Base-by-base conservation (phyloP, 148 eudicot species). In the Rheum nobile region DNA sequence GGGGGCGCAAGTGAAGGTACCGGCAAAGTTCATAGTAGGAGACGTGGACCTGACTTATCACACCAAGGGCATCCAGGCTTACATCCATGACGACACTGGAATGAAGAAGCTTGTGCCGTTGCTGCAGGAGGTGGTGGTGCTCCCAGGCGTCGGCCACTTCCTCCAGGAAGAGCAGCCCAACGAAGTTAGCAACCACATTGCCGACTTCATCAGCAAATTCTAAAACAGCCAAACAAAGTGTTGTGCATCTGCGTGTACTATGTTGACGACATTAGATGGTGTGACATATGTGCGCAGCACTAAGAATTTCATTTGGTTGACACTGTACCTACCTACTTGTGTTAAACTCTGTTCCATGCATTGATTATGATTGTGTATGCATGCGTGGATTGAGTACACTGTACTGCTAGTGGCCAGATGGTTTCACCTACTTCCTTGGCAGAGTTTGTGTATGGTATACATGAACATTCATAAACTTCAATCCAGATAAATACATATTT, bases 111-210 rank as follows among this genome's bases (percentile, higher is more conserved):
- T 11, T 0, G 67, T 61, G n/a, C 67, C 67, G 16, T 26, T 61
- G 19, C 67, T 61, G 67, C 0, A 28, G 26, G 67, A 61, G 67
- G 67, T 61, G 67, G 67, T 61, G 35, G 67, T 61, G 67, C 67
- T 61, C 19, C 34, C 34, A 8, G 35, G 35, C 67, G 37, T 61
- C 17, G 67, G 35, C 34, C 67, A 61, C 19, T 61, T 61, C 67
- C 67, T 61, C 29, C 67, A 61, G 19, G 7, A 61, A 11, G 67
- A 61, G 37, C 12, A 14, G 35, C 67, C 67, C 19, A 6, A 29
- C 1, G 67, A 61, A 26, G 35, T 61, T 61, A 61, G 67, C 26
- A 13, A 61, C 34, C 67, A 28, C 67, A 61, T 61, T 19, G 4
- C 13, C 0, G 37, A 61, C 6, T 61, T 61, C 37, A 28, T 61